Evolutionary conservation across 257 asterid species (phyloP).

Genomic region (Verbascum thapsus): DNA sequence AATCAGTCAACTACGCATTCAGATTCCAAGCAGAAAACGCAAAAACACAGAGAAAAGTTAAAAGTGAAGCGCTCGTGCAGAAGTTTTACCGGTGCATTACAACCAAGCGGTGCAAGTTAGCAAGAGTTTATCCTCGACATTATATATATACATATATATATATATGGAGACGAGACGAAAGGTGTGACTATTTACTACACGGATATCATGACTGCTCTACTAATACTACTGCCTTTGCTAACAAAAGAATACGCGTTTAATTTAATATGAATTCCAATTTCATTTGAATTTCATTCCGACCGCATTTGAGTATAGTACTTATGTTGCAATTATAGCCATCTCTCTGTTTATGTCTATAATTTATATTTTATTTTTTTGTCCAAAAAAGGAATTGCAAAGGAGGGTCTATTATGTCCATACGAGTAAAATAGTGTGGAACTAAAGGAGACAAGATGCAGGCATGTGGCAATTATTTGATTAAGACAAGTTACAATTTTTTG

Average conservation of each 20-base stretch:
- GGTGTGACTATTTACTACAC: conserved; percentile 45
- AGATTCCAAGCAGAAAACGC: neutral
- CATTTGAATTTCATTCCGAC: conserved; percentile 88
- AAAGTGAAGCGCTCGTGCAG: too few relatives aligned
- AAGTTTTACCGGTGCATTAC: conserved; percentile 5
- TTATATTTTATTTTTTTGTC: neutral
- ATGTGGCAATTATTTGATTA: conserved; percentile 5
- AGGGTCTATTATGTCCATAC: too few relatives aligned
- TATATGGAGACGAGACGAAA: conserved; percentile 25
- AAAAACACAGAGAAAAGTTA: too few relatives aligned
- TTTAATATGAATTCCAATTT: conserved; percentile 44
- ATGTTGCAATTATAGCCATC: conserved; percentile 42
- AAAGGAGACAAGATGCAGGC: neutral
- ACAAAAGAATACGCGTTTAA: conserved; percentile 77
- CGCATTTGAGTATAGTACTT: conserved; percentile 45
- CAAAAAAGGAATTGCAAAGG: neutral
- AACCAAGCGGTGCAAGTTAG: conserved; percentile 20
- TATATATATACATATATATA: conserved; percentile 13
- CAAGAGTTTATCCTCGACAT: conserved; percentile 26
- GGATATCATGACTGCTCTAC: conserved; percentile 44
- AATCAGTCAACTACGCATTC: too few relatives aligned
- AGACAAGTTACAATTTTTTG: too few relatives aligned
- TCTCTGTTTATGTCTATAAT: conserved; percentile 12
- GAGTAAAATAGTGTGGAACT: neutral
- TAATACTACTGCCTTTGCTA: too few relatives aligned